Percentiles rank a stretch among this genome's conserved stretches.
Conservation (phyloP, 2,329 filamentous ascomycete genomes). For the Anthostomella pinea region DNA sequence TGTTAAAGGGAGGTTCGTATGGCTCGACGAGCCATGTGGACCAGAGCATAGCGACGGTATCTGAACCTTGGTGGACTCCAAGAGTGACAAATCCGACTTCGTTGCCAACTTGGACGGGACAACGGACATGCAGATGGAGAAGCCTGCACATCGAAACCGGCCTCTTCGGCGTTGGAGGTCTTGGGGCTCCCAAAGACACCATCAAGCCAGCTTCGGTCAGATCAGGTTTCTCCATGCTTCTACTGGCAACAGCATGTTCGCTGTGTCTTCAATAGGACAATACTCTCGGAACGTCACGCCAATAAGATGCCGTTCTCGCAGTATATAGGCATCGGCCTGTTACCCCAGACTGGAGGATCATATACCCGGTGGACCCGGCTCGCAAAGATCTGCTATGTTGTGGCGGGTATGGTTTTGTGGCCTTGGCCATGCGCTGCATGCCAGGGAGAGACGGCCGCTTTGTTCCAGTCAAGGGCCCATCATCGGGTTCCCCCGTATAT, state of each 20-base stretch:
- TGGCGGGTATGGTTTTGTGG: conserved; percentile 36
- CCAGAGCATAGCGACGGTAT: conserved; percentile 6
- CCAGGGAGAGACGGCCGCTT: conserved; percentile 37
- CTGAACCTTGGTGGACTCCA: neutral
- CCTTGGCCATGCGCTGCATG: conserved; percentile 36
- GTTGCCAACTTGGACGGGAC: neutral
- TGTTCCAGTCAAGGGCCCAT: conserved; percentile 40
- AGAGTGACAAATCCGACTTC: neutral
- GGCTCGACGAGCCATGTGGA: conserved; percentile 2
- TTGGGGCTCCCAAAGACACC: conserved; percentile 3
- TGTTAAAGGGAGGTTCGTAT: conserved; percentile 2
- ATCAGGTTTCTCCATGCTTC: too few relatives aligned
- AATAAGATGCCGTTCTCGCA: conserved; percentile 32
- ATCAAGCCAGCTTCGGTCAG: conserved; percentile 6
- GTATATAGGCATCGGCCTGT: conserved; percentile 36
- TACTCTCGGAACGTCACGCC: conserved; percentile 6
- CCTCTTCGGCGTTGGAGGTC: conserved; percentile 1
- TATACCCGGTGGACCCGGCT: conserved; percentile 38
- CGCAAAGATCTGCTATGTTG: conserved; percentile 33
- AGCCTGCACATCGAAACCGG: neutral
- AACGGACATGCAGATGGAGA: conserved; percentile 3
- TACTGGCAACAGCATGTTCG: neutral
- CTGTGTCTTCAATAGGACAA: neutral
- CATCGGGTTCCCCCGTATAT: conserved; percentile 38
- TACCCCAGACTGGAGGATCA: conserved; percentile 36